phyloP scores from a whole-genome alignment of 1,139 yeast species.

The Neolecta irregularis region DNA sequence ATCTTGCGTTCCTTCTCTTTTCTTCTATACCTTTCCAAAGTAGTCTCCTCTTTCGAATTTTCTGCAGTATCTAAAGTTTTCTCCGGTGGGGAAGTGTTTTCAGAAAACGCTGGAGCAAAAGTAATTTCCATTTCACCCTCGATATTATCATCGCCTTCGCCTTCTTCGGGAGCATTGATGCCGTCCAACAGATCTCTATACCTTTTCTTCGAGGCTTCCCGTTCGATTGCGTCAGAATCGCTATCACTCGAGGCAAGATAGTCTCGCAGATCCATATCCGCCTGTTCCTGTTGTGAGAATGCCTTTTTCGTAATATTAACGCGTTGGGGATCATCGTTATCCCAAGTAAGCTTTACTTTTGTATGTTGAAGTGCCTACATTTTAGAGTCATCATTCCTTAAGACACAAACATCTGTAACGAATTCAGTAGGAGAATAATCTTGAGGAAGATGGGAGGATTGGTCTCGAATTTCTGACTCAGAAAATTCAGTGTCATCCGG shows the following conservation, averaged over 20 bases:
- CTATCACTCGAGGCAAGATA: conserved; percentile 46
- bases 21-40: conserved; percentile 68
- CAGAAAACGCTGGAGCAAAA: conserved; percentile 69
- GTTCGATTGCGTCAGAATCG: conserved; percentile 36
- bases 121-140: conserved; percentile 93
- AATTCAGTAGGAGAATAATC: conserved; percentile 72
- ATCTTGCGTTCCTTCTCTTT: conserved; percentile 88
- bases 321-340: conserved; percentile 90
- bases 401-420: conserved; percentile 31
- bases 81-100: too few relatives aligned
- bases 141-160: conserved; percentile 34
- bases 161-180: conserved; percentile 17
- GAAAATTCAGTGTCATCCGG: conserved; percentile 86
- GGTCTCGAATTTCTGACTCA: conserved; percentile 53
- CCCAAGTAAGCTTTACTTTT: conserved; percentile 28
- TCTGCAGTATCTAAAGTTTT: conserved; percentile 35
- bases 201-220: conserved; percentile 23
- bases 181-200: conserved; percentile 23
- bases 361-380: conserved; percentile 17
- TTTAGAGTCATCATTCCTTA: conserved; percentile 2
- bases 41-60: conserved; percentile 45
- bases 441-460: conserved; percentile 55
- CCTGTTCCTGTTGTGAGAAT: conserved; percentile 78
- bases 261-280: conserved; percentile 92
- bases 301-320: conserved; percentile 62